Conservation (phyloP, 345 rosid species). For the Capsella bursapastoris region DNA sequence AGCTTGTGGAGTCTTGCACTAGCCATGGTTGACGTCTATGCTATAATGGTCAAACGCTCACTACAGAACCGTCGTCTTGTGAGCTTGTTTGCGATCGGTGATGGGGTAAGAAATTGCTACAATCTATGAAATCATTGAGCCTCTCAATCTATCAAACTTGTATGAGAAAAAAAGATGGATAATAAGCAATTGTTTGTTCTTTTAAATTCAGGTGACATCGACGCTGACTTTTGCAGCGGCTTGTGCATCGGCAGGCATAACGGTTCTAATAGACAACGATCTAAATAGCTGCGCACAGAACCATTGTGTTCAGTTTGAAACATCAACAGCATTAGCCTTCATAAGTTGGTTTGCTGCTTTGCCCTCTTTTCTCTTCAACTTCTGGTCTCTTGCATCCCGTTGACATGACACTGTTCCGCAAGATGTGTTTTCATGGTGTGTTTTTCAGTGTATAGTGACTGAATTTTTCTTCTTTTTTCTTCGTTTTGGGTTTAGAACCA, state of each 20-base stretch:
- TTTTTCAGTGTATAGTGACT: conserved; percentile 38
- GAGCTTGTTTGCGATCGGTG: conserved; percentile 69
- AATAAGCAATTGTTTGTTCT: neutral
- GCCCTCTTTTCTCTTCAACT: conserved; percentile 75
- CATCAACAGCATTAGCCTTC: conserved; percentile 79
- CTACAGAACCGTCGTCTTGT: conserved; percentile 56
- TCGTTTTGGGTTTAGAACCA: conserved; percentile 27
- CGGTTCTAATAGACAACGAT: conserved; percentile 67
- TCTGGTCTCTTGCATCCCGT: conserved; percentile 80
- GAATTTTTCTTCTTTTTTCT: conserved; percentile 24
- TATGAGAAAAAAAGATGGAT: neutral
- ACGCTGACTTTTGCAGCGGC: conserved; percentile 83
- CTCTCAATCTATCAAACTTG: neutral
- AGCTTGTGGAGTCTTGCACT: conserved; percentile 78
- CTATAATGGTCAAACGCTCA: conserved; percentile 72
- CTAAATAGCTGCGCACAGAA: conserved; percentile 57
- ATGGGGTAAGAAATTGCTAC: conserved; percentile 65
- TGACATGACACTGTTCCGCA: neutral
- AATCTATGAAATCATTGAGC: neutral
- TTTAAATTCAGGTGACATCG: conserved; percentile 60
- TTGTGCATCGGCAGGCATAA: conserved; percentile 87
- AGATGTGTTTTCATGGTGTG: conserved; percentile 16
- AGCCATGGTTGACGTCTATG: conserved; percentile 65
- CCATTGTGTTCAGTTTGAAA: conserved; percentile 69
- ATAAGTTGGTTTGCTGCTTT: conserved; percentile 71